These are phyloP conservation scores for Fomitopsis pulvina DNA, from an alignment of 768 basidiomycete species.

Conservation along the genomic window DNA sequence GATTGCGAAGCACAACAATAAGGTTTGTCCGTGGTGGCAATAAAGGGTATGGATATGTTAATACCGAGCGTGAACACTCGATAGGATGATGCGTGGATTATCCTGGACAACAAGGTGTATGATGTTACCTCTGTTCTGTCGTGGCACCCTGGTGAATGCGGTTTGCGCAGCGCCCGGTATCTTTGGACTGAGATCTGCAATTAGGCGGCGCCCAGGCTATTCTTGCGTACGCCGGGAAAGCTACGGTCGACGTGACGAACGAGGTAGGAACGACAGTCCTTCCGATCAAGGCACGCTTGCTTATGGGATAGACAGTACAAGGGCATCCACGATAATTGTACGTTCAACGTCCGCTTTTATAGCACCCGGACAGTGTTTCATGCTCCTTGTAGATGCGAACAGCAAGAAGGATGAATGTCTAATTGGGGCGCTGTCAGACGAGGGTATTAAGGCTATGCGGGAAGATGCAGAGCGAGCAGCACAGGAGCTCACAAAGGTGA, in stretches of 20 bases:
- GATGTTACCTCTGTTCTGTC: conserved; percentile 11
- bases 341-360: not conserved
- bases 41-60: not conserved
- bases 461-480: conserved; percentile 16
- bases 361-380: not conserved
- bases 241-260: conserved; percentile 14
- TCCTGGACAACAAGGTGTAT: conserved; percentile 13
- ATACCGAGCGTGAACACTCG: not conserved
- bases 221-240: conserved; percentile 17
- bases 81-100: conserved; percentile 31
- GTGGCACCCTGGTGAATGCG: conserved; percentile 13
- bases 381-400: conserved; percentile 11
- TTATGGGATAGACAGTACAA: conserved; percentile 11
- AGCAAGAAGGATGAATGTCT: conserved; percentile 15
- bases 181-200: no score
- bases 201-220: conserved; percentile 11
- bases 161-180: not conserved
- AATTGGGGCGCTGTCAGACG: conserved; percentile 13
- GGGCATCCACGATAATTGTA: conserved; percentile 17
- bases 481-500: conserved; percentile 11
- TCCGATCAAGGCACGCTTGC: not conserved
- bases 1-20: conserved; percentile 36
- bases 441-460: conserved; percentile 14
- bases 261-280: conserved; percentile 8
- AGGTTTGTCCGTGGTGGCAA: not conserved